Evolutionary conservation across 768 basidiomycete species (phyloP).

Genomic region (Pleurotus citrinopileatus): DNA sequence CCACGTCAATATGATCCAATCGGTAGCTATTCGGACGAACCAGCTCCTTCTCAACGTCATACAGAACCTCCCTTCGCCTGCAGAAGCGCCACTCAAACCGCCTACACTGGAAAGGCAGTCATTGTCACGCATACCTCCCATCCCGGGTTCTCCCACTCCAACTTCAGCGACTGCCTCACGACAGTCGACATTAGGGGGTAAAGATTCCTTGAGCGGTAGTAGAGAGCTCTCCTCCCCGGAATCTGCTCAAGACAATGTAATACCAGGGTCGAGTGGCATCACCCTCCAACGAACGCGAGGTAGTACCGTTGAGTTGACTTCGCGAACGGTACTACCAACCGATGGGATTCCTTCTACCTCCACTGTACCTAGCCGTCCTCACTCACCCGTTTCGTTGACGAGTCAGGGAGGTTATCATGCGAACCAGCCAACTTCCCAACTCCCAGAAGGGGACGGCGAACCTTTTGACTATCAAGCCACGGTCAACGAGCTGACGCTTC

Average conservation of each 20-base stretch:
- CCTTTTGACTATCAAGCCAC: constrained; percentile 90
- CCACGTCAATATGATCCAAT: constrained; percentile 84
- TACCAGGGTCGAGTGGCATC: constrained; percentile 16
- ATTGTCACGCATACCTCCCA: constrained; percentile 34
- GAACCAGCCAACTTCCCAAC: constrained; percentile 22
- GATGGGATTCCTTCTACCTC: constrained; percentile 27
- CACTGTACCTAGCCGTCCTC: constrained; percentile 50
- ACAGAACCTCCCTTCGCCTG: constrained; percentile 75
- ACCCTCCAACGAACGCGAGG: constrained; percentile 22
- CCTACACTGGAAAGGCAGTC: constrained; percentile 29
- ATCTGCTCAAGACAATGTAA: constrained; percentile 24
- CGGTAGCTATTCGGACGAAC: constrained; percentile 84
- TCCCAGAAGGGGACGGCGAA: constrained; percentile 53
- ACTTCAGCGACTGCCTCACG: constrained; percentile 43
- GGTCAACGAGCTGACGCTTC: constrained; percentile 88
- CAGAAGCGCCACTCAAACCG: constrained; percentile 19
- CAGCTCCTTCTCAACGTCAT: constrained; percentile 82
- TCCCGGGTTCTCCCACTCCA: constrained; percentile 50
- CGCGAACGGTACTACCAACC: constrained; percentile 29
- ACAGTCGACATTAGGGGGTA: constrained; percentile 44
- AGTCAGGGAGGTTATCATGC: constrained; percentile 36
- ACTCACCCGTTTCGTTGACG: constrained; percentile 55
- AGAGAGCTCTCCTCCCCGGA: constrained; percentile 51
- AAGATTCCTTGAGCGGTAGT: constrained; percentile 23
- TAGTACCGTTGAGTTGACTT: constrained; percentile 21